These are phyloP conservation scores for Scopulariopsis brevicaulis DNA, from an alignment of 2,329 filamentous ascomycete genomes.

Conservation along the genomic window DNA sequence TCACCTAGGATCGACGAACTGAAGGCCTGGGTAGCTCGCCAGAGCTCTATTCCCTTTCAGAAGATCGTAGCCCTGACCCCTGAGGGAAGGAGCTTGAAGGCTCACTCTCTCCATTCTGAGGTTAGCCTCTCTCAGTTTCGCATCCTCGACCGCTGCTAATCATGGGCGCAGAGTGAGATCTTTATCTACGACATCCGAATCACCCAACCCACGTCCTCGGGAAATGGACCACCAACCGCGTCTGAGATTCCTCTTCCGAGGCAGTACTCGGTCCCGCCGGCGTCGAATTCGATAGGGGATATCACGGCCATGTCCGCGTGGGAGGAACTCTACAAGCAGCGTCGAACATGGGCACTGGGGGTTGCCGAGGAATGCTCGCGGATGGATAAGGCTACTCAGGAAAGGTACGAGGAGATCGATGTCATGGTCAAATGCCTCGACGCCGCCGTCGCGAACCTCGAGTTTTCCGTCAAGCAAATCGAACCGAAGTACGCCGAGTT, in stretches of 20 bases:
- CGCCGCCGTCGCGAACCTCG: slow-evolving; percentile 77
- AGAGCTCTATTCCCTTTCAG: slow-evolving; percentile 61
- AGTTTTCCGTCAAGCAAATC: slow-evolving; percentile 59
- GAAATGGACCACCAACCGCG: slow-evolving; percentile 28
- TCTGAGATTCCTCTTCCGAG: slow-evolving; percentile 39
- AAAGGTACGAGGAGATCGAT: slow-evolving; percentile 61
- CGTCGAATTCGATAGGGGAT: slow-evolving; percentile 75
- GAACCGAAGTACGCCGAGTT: slow-evolving; percentile 62
- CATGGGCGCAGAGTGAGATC: slow-evolving; percentile 57
- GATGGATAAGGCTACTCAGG: slow-evolving; percentile 50
- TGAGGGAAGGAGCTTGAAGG: slow-evolving; percentile 73
- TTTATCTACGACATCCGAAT: slow-evolving; percentile 84
- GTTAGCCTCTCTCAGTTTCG: slow-evolving; percentile 26
- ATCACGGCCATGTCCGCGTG: slow-evolving; percentile 76
- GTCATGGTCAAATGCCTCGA: slow-evolving; percentile 71
- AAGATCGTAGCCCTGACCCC: slow-evolving; percentile 82
- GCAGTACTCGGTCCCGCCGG: slow-evolving; percentile 46
- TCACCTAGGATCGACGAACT: slow-evolving; percentile 66
- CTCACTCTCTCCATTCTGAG: slow-evolving; percentile 70
- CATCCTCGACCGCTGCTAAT: slow-evolving; percentile 1
- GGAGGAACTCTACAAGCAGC: slow-evolving; percentile 73
- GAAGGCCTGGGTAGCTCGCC: slow-evolving; percentile 66
- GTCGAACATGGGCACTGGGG: slow-evolving; percentile 67
- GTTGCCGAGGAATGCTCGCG: slow-evolving; percentile 57
- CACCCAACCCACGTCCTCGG: slow-evolving; percentile 43